A percentile compares a stretch with the other conserved stretches of the same genome.
Conservation (phyloP, 176 grass and related monocot genomes). For the Pontederia paniculata region DNA sequence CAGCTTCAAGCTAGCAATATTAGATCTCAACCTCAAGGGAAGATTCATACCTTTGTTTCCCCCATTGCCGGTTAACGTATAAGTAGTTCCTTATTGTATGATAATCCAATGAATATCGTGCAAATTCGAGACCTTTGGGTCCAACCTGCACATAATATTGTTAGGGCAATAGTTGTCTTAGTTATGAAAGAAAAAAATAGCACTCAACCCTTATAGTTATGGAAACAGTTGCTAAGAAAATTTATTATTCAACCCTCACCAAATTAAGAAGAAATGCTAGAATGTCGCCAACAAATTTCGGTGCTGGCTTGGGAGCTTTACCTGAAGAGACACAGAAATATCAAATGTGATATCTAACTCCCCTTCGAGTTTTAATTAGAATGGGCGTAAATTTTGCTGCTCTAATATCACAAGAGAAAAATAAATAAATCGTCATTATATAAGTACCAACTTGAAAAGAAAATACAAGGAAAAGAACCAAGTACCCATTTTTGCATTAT, state of each 20-base stretch:
- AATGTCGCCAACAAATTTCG: slow-evolving; percentile 60
- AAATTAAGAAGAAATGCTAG: slow-evolving; percentile 75
- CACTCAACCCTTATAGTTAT: background rate
- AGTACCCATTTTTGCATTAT: slow-evolving; percentile 79
- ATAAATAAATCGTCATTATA: no score
- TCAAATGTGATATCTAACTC: background rate
- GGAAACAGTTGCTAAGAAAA: background rate
- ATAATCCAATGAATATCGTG: slow-evolving; percentile 91
- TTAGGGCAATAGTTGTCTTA: background rate
- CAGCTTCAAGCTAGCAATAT: background rate
- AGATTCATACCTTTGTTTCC: slow-evolving; percentile 43
- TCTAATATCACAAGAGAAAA: no score
- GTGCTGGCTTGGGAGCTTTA: slow-evolving; percentile 67
- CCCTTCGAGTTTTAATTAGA: no score
- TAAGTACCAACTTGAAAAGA: background rate
- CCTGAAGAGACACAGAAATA: slow-evolving; percentile 29
- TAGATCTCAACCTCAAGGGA: background rate
- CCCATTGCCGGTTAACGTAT: slow-evolving; percentile 66
- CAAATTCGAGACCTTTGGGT: slow-evolving; percentile 90
- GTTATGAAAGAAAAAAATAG: background rate
- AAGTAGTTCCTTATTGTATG: slow-evolving; percentile 91
- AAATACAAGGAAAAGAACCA: no score
- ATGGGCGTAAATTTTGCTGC: no score
- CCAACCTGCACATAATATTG: slow-evolving; percentile 44
- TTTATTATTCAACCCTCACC: slow-evolving; percentile 25